A percentile compares a stretch with the other conserved stretches of the same genome.
phyloP scores from a whole-genome alignment of 148 eudicot genomes.

The Rhododendron simsii region DNA sequence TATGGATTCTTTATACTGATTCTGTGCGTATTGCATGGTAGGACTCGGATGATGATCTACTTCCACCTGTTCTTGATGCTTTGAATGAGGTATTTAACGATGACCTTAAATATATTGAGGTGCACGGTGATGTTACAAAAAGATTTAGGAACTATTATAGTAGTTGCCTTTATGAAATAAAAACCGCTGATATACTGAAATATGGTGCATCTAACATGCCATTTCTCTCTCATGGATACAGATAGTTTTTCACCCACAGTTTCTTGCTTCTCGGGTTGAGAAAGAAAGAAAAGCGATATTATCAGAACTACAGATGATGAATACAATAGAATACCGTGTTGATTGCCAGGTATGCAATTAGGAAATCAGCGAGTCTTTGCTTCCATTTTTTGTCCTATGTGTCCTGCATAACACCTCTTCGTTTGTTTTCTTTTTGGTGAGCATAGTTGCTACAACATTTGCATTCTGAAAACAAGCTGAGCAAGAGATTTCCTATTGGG shows the following conservation, averaged over 20 bases:
- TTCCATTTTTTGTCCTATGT: background rate
- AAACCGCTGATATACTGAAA: background rate
- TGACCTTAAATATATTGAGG: background rate
- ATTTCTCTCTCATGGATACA: constrained; percentile 22
- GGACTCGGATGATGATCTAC: constrained; percentile 87
- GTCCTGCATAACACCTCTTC: background rate
- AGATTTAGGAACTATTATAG: background rate
- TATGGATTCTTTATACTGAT: background rate
- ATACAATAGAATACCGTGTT: constrained; percentile 98
- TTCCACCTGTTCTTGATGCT: constrained; percentile 93
- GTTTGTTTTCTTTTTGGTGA: constrained; percentile 11
- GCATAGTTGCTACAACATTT: constrained; percentile 81
- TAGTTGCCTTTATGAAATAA: background rate
- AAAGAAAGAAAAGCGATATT: constrained; percentile 98
- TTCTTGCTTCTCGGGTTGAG: constrained; percentile 93
- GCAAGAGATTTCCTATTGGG: constrained; percentile 95
- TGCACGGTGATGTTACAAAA: background rate
- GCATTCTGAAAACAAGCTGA: constrained; percentile 98
- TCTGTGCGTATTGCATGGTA: constrained; percentile 21
- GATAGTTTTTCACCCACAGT: constrained; percentile 97
- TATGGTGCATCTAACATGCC: background rate
- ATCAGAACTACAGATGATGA: constrained; percentile 99
- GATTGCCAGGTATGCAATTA: constrained; percentile 78
- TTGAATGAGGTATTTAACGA: constrained; percentile 70
- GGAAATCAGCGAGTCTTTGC: background rate